phyloP scores from a whole-genome alignment of 2,329 filamentous ascomycete species.

The Epichloe aotearoae region DNA sequence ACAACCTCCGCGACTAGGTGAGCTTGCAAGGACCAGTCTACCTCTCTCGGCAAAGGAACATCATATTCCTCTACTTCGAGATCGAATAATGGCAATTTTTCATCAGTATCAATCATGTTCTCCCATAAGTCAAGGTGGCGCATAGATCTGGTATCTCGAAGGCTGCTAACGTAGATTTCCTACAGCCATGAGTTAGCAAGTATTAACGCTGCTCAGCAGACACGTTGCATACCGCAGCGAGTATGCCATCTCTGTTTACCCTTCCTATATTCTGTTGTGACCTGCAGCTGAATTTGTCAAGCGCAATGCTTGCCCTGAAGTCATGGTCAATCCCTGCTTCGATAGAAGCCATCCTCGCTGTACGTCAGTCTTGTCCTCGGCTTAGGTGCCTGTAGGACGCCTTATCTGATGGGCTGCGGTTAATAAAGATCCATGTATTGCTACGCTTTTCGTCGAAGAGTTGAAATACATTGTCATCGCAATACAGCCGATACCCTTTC shows the following conservation, averaged over 20 bases:
- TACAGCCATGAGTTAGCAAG: not conserved
- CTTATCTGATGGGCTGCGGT: constrained; percentile 1
- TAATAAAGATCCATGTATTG: constrained; percentile 10
- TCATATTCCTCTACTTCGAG: not conserved
- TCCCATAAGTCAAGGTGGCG: not conserved
- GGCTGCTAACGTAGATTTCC: no score
- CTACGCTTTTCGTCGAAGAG: constrained; percentile 2
- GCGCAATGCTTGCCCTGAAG: not conserved
- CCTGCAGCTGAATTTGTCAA: not conserved
- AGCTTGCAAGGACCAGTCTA: not conserved
- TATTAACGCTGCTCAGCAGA: not conserved
- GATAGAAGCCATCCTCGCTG: not conserved
- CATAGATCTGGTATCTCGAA: not conserved
- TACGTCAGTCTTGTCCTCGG: not conserved
- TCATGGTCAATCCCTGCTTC: not conserved
- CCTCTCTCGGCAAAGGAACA: not conserved
- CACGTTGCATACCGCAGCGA: not conserved
- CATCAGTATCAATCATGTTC: not conserved
- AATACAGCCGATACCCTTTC: not conserved
- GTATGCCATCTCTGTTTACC: not conserved
- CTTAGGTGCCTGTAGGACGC: not conserved
- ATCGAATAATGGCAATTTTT: not conserved
- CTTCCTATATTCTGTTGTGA: not conserved
- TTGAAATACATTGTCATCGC: not conserved
- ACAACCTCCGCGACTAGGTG: not conserved